A percentile compares a stretch with the other conserved stretches of the same genome.
These are phyloP conservation scores for Coleophoma cylindrospora DNA, from an alignment of 2,329 filamentous ascomycete genomes.

Conservation along the genomic window DNA sequence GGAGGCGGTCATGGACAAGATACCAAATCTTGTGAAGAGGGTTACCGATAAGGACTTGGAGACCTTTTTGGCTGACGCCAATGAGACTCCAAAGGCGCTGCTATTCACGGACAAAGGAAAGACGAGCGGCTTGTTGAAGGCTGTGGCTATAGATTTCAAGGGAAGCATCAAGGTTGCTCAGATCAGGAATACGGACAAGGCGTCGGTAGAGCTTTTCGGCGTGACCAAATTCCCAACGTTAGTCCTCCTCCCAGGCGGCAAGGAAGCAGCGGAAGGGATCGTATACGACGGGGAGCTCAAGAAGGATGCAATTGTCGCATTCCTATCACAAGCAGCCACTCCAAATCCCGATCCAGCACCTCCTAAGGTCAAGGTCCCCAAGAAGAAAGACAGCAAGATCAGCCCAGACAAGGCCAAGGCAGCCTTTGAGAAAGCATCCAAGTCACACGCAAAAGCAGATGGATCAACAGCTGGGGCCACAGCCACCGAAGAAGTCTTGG, in stretches of 20 bases:
- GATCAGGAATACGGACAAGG: conserved; percentile 64
- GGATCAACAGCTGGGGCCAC: conserved; percentile 38
- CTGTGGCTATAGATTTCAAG: conserved; percentile 86
- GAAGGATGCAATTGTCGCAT: conserved; percentile 75
- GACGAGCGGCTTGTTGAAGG: conserved; percentile 75
- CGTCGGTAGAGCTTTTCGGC: conserved; percentile 67
- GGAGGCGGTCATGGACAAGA: conserved; percentile 78
- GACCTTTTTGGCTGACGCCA: conserved; percentile 63
- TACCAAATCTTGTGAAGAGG: conserved; percentile 85
- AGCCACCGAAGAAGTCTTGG: conserved; percentile 43
- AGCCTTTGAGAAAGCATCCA: conserved; percentile 43
- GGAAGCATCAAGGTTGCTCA: conserved; percentile 76
- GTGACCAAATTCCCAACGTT: conserved; percentile 76
- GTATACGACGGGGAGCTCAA: conserved; percentile 80
- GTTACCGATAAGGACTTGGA: conserved; percentile 77
- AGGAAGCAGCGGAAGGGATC: conserved; percentile 54
- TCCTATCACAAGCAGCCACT: conserved; percentile 71
- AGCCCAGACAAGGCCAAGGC: conserved; percentile 29
- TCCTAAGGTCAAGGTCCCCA: conserved; percentile 34
- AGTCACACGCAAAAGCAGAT: conserved; percentile 44
- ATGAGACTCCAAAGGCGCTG: conserved; percentile 74
- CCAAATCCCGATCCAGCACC: conserved; percentile 75
- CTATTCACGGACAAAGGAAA: conserved; percentile 92
- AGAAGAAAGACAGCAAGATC: conserved; percentile 35
- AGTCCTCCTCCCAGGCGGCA: conserved; percentile 69